A percentile compares a stretch with the other conserved stretches of the same genome.
Conservation (phyloP, 306 rosid species). For the Casuarina glauca region DNA sequence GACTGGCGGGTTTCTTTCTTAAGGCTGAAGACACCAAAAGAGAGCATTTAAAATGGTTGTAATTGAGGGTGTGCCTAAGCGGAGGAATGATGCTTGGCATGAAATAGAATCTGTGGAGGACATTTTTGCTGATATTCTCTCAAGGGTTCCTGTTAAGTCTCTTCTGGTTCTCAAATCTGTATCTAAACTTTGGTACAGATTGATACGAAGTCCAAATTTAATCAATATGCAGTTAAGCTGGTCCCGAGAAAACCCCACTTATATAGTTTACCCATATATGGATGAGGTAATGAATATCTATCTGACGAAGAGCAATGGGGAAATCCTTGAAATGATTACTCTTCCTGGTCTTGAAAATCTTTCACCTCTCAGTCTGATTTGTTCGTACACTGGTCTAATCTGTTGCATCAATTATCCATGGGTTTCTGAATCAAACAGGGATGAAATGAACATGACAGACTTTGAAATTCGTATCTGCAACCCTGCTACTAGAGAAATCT, state of each 20-base stretch:
- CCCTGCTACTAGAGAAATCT: conserved; percentile 24
- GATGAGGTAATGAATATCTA: conserved; percentile 9
- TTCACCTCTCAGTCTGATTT: conserved; percentile 21
- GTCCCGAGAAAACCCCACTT: conserved; percentile 11
- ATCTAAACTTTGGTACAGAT: conserved; percentile 14
- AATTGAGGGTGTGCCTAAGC: background rate
- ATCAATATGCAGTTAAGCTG: conserved; percentile 19
- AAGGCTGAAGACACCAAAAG: background rate
- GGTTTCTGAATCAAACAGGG: background rate
- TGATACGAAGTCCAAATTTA: conserved; percentile 21
- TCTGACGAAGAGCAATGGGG: conserved; percentile 19
- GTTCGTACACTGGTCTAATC: conserved; percentile 29
- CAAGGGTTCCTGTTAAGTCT: conserved; percentile 26
- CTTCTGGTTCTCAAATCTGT: conserved; percentile 10
- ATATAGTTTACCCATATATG: conserved; percentile 27
- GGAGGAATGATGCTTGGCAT: background rate
- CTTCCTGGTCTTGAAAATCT: conserved; percentile 20
- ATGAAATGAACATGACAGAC: background rate
- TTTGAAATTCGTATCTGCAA: conserved; percentile 35
- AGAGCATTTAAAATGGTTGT: conserved; percentile 8
- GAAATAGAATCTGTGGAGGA: conserved; percentile 22
- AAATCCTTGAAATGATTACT: conserved; percentile 3
- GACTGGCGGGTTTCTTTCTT: conserved; percentile 12
- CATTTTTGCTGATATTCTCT: conserved; percentile 12
- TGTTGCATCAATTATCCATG: conserved; percentile 31